Conservation (phyloP, 1,284 basidiomycete species). For the Marasmius fiardii region DNA sequence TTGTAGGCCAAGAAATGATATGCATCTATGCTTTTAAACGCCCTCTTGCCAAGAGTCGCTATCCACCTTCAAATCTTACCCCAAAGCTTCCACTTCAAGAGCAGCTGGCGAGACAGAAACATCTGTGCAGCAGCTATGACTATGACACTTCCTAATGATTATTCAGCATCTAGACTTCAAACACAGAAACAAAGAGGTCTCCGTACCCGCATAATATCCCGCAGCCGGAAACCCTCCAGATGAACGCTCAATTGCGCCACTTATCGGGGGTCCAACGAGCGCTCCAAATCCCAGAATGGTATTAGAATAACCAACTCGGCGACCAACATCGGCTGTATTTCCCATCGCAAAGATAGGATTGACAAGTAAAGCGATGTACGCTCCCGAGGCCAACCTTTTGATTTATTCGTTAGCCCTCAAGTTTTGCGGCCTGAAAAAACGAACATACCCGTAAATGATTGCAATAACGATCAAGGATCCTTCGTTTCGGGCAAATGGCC, state of each 20-base stretch:
- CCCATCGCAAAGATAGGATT: slow-evolving; percentile 36
- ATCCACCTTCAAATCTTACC: neutral
- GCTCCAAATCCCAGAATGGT: slow-evolving; percentile 38
- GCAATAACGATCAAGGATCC: neutral
- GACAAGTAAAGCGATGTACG: slow-evolving; percentile 30
- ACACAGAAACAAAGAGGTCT: neutral
- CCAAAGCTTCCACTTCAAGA: neutral
- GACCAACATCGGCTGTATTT: slow-evolving; percentile 35
- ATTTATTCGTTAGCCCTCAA: neutral
- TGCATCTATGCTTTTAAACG: too few species aligned
- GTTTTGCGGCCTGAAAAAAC: neutral
- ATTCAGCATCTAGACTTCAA: neutral
- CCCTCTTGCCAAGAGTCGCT: too few species aligned
- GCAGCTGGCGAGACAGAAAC: neutral
- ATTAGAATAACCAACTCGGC: slow-evolving; percentile 39
- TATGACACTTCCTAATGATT: neutral
- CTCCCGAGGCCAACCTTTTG: slow-evolving; percentile 20
- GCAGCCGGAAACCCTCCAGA: slow-evolving; percentile 34
- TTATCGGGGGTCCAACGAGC: slow-evolving; percentile 42
- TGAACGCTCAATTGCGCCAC: slow-evolving; percentile 35
- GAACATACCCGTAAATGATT: slow-evolving; percentile 7
- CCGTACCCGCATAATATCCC: slow-evolving; percentile 39
- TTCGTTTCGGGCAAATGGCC: neutral
- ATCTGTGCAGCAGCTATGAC: neutral
- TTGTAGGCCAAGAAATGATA: too few species aligned